A percentile compares a stretch with the other conserved stretches of the same genome.
These are phyloP conservation scores for Zygoascus bituminiphila DNA, from an alignment of 805 yeast species.

Conservation along the genomic window DNA sequence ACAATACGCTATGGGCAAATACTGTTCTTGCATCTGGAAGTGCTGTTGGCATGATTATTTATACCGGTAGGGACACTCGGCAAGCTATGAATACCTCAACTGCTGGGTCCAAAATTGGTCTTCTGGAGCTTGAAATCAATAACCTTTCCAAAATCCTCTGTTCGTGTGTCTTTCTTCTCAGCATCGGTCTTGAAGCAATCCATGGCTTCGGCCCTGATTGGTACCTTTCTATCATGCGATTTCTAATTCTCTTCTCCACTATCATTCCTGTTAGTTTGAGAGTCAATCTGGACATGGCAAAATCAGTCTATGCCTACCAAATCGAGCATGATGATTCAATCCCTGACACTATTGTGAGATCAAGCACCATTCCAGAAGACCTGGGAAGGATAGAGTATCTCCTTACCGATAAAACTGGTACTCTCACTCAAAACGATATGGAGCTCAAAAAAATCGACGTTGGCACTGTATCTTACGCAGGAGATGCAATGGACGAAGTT, in stretches of 20 bases:
- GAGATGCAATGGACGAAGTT: slow-evolving; percentile 87
- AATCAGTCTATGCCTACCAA: slow-evolving; percentile 91
- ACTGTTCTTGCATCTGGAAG: slow-evolving; percentile 94
- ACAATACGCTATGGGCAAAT: slow-evolving; percentile 96
- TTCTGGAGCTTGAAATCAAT: slow-evolving; percentile 86
- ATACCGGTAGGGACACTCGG: slow-evolving; percentile 89
- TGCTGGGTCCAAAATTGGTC: slow-evolving; percentile 80
- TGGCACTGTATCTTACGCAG: slow-evolving; percentile 87
- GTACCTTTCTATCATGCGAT: slow-evolving; percentile 88
- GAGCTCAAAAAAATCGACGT: slow-evolving; percentile 86
- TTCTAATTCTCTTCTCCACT: slow-evolving; percentile 83
- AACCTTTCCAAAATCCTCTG: slow-evolving; percentile 81
- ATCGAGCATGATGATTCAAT: slow-evolving; percentile 81
- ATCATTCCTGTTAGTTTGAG: slow-evolving; percentile 94
- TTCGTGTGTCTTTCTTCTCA: slow-evolving; percentile 70
- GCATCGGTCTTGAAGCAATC: slow-evolving; percentile 67
- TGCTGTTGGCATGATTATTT: slow-evolving; percentile 78
- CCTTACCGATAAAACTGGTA: slow-evolving; percentile 92
- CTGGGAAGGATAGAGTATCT: slow-evolving; percentile 91
- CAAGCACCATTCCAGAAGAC: slow-evolving; percentile 97
- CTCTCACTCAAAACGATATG: slow-evolving; percentile 97
- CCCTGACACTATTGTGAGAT: slow-evolving; percentile 84
- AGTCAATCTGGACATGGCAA: slow-evolving; percentile 91
- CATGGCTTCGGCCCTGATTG: slow-evolving; percentile 66
- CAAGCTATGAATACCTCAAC: slow-evolving; percentile 89